Percentiles rank a stretch among this genome's conserved stretches.
phyloP scores from a whole-genome alignment of 192 early-diverging fungal genomes.

The Chytriomyces confervae region DNA sequence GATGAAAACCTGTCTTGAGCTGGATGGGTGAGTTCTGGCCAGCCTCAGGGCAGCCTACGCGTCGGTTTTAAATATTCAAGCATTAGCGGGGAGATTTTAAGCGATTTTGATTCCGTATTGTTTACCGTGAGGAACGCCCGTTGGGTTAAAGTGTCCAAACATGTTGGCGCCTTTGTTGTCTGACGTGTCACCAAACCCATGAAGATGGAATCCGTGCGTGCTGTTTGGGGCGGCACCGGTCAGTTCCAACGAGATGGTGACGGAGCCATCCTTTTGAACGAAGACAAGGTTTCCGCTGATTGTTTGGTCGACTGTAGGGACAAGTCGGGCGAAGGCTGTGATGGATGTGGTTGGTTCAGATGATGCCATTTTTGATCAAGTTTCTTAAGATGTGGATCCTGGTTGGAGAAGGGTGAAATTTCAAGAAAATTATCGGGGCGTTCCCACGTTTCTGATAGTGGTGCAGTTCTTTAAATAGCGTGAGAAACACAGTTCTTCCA shows the following conservation, averaged over 20 bases:
- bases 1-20: background rate
- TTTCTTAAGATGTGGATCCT: too few species aligned
- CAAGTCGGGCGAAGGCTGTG: background rate
- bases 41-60: background rate
- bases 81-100: background rate
- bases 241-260: background rate
- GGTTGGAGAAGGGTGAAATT: too few species aligned
- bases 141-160: constrained; percentile 39
- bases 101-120: background rate
- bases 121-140: constrained; percentile 22
- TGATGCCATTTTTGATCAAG: too few species aligned
- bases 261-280: background rate
- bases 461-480: too few species aligned
- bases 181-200: constrained; percentile 36
- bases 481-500: too few species aligned
- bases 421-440: too few species aligned
- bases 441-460: too few species aligned
- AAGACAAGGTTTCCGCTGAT: constrained; percentile 6
- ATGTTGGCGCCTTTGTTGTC: background rate
- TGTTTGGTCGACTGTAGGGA: background rate
- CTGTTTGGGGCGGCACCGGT: constrained; percentile 28
- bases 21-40: background rate
- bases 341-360: background rate
- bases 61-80: background rate
- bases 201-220: constrained; percentile 38